phyloP scores from a whole-genome alignment of 2,329 filamentous ascomycete species.

The Pseudocercospora pini-densiflorae region DNA sequence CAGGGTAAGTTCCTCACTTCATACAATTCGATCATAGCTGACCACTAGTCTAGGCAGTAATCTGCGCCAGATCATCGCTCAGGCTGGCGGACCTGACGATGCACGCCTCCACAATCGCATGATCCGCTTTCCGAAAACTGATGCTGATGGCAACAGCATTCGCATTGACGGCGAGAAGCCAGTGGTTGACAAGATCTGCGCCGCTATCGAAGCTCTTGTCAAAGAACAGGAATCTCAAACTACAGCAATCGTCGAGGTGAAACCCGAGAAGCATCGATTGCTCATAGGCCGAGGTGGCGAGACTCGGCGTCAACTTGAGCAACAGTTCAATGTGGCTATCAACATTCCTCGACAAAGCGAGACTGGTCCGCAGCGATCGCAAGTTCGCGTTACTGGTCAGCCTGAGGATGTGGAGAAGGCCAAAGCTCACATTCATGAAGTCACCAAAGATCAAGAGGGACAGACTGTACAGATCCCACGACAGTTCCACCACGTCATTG shows the following conservation, averaged over 20 bases:
- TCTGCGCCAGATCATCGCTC: constrained; percentile 82
- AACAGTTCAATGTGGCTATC: constrained; percentile 81
- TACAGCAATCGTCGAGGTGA: constrained; percentile 77
- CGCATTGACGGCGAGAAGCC: constrained; percentile 83
- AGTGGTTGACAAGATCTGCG: constrained; percentile 86
- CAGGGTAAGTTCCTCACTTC: constrained; percentile 67
- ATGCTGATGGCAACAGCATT: constrained; percentile 77
- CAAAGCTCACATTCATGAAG: constrained; percentile 78
- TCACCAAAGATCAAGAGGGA: constrained; percentile 85
- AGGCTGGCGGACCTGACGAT: constrained; percentile 89
- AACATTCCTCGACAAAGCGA: constrained; percentile 82
- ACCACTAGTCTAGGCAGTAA: constrained; percentile 69
- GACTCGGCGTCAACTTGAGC: constrained; percentile 80
- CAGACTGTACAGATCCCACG: constrained; percentile 85
- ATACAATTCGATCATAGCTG: constrained; percentile 38
- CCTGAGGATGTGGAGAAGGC: constrained; percentile 80
- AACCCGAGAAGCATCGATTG: constrained; percentile 84
- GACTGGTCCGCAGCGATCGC: constrained; percentile 72
- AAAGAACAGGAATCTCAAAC: constrained; percentile 83
- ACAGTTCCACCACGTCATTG: constrained; percentile 79
- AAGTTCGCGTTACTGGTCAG: constrained; percentile 82
- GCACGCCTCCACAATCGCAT: constrained; percentile 81
- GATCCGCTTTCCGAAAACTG: constrained; percentile 92
- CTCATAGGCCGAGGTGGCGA: constrained; percentile 94
- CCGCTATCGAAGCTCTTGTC: constrained; percentile 80